Evolutionary conservation across 2,329 filamentous ascomycete genomes (phyloP).

Genomic region (Fusarium ambrosium): DNA sequence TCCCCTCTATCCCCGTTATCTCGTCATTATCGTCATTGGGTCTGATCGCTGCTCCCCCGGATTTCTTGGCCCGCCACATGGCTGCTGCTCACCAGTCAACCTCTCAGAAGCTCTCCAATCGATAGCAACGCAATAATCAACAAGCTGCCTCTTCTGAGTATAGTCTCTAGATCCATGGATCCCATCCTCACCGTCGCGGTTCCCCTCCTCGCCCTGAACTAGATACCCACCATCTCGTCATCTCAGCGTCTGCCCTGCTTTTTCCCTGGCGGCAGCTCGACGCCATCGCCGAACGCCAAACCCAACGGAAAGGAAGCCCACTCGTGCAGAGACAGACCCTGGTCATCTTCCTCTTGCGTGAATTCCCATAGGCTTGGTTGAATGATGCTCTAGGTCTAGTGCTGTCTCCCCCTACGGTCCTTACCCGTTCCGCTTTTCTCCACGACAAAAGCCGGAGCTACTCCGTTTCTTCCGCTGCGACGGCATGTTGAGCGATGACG

Average conservation of each 20-base stretch:
- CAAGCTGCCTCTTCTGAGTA: conserved; percentile 12
- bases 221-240: conserved; percentile 28
- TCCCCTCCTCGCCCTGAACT: neutral
- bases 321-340: conserved; percentile 21
- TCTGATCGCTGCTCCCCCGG: conserved; percentile 25
- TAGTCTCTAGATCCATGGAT: conserved; percentile 2
- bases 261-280: conserved; percentile 32
- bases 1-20: conserved; percentile 3
- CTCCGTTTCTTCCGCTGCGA: conserved; percentile 3
- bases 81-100: conserved; percentile 7
- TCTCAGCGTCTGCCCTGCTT: conserved; percentile 20
- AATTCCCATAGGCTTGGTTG: conserved; percentile 25
- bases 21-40: conserved; percentile 12
- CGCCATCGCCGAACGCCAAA: conserved; percentile 24
- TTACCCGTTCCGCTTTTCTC: conserved; percentile 9
- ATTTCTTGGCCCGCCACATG: conserved; percentile 28
- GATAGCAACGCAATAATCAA: neutral
- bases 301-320: conserved; percentile 21
- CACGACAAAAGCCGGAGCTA: conserved; percentile 20
- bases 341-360: conserved; percentile 8
- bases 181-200: neutral
- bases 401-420: conserved; percentile 1
- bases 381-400: conserved; percentile 5
- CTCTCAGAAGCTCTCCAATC: conserved; percentile 5
- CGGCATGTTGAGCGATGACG: conserved; percentile 22